phyloP scores from a whole-genome alignment of 495 filamentous ascomycete species.

The Hyphodiscus hymeniophilus region DNA sequence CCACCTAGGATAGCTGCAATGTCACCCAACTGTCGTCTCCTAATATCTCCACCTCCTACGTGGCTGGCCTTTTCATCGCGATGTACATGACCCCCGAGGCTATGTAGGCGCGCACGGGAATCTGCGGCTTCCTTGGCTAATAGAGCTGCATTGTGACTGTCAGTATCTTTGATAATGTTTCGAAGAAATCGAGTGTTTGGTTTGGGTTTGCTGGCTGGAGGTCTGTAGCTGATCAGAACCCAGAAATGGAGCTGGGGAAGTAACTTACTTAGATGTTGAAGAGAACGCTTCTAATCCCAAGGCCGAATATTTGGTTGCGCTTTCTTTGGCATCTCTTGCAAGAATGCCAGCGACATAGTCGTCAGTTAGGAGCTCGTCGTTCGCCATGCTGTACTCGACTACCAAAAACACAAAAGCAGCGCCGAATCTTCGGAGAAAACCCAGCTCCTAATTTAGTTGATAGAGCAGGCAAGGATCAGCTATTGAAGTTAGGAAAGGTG shows the following conservation, averaged over 20 bases:
- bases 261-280: constrained; percentile 55
- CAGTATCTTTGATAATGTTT: constrained; percentile 81
- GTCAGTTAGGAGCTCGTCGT: constrained; percentile 31
- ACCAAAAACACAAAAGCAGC: no score
- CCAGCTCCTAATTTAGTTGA: no score
- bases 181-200: constrained; percentile 86
- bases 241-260: background rate
- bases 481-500: background rate
- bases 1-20: constrained; percentile 43
- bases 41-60: constrained; percentile 30
- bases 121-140: constrained; percentile 69
- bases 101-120: constrained; percentile 37
- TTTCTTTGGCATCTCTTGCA: constrained; percentile 54
- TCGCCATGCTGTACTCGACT: constrained; percentile 18
- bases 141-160: constrained; percentile 82
- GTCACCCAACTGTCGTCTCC: constrained; percentile 42
- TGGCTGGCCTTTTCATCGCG: constrained; percentile 29
- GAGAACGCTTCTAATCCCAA: constrained; percentile 62
- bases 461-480: no score
- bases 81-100: constrained; percentile 29
- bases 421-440: no score
- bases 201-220: constrained; percentile 62
- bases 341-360: constrained; percentile 50
- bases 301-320: constrained; percentile 61
- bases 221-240: constrained; percentile 8